Evolutionary conservation across 23 red algal species (phyloP).

Genomic region (Cyanidioschyzon merolae): DNA sequence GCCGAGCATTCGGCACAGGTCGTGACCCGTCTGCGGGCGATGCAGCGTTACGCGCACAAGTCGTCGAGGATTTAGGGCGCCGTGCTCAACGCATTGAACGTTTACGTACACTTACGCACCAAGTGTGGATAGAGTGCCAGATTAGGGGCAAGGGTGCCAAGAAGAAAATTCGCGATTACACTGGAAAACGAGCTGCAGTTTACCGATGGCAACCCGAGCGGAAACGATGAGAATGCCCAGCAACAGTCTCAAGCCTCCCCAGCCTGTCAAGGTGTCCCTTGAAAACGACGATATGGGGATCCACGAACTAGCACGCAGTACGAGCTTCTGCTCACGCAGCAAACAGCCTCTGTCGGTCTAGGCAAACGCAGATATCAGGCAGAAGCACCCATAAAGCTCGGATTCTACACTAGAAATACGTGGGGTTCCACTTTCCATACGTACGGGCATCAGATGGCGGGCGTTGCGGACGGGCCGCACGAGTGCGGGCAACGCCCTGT

Average conservation of each 20-base stretch:
- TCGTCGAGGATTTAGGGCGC: neutral
- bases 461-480: too few species aligned
- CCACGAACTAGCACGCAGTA: too few species aligned
- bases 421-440: too few species aligned
- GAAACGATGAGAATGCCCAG: neutral
- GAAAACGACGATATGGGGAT: too few species aligned
- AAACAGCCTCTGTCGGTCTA: too few species aligned
- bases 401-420: too few species aligned
- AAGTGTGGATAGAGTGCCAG: neutral
- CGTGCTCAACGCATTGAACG: neutral
- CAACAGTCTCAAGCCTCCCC: too few species aligned
- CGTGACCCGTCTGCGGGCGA: neutral
- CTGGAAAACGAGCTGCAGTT: neutral
- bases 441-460: too few species aligned
- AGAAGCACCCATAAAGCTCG: too few species aligned
- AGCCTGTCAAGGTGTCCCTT: too few species aligned
- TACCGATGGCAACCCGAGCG: slow-evolving; percentile 15
- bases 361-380: too few species aligned
- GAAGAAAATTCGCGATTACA: neutral
- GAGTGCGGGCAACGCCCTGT: neutral
- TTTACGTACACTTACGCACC: neutral
- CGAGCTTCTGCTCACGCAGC: too few species aligned
- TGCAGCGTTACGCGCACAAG: neutral
- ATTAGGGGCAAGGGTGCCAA: neutral
- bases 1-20: neutral